Conservation (phyloP, 768 basidiomycete genomes). For the Trametes sanguinea region DNA sequence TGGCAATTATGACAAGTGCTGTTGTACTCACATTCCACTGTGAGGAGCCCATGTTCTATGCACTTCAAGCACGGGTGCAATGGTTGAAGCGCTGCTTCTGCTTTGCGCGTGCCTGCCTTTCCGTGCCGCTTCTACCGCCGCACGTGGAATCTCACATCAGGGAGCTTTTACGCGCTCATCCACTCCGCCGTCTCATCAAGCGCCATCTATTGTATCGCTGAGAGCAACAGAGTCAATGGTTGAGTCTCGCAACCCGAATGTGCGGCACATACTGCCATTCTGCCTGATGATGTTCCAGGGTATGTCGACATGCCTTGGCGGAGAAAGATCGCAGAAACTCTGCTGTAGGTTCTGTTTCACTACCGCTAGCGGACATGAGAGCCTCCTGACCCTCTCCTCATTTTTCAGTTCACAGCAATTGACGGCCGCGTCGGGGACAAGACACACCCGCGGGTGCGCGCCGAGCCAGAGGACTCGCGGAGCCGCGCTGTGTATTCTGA, state of each 20-base stretch:
- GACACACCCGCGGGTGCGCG: neutral
- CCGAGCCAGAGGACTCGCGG: neutral
- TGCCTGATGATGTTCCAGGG: slow-evolving; percentile 1
- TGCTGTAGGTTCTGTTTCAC: slow-evolving; percentile 9
- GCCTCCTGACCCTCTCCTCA: neutral
- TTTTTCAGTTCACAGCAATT: slow-evolving; percentile 5
- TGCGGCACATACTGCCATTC: neutral
- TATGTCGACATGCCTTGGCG: neutral
- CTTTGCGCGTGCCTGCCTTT: no score
- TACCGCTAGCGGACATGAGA: slow-evolving; percentile 17
- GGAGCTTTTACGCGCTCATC: neutral
- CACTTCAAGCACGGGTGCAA: no score
- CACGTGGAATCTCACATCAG: neutral
- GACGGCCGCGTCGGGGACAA: neutral
- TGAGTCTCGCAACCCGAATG: neutral
- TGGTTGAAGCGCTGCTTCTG: no score
- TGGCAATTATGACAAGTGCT: no score
- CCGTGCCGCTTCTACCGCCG: neutral
- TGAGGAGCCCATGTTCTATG: no score
- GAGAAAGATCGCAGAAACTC: neutral
- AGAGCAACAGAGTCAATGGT: neutral
- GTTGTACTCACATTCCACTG: no score
- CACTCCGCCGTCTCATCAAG: neutral
- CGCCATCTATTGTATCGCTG: slow-evolving; percentile 6
- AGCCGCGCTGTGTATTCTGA: neutral